These are phyloP conservation scores for Saccharomycopsis babjevae DNA, from an alignment of 805 yeast genomes.

Conservation along the genomic window DNA sequence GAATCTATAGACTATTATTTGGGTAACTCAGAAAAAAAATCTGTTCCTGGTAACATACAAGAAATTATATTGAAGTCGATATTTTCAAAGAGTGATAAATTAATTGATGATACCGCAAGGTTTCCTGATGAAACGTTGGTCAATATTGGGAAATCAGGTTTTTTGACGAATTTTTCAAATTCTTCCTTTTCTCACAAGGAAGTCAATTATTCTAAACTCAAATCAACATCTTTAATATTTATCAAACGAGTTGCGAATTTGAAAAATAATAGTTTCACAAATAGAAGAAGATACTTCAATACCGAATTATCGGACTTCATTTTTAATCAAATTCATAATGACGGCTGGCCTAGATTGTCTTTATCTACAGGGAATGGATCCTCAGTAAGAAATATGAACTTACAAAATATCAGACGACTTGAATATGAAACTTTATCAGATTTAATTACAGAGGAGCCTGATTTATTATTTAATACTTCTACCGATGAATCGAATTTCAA, in stretches of 20 bases:
- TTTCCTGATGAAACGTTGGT: not conserved
- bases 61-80: conserved; percentile 37
- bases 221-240: conserved; percentile 49
- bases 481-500: conserved; percentile 34
- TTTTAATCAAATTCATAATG: conserved; percentile 40
- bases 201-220: conserved; percentile 28
- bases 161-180: conserved; percentile 37
- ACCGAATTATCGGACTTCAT: conserved; percentile 41
- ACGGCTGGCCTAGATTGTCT: conserved; percentile 50
- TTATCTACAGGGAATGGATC: conserved; percentile 24
- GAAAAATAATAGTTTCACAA: not conserved
- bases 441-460: conserved; percentile 24
- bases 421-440: conserved; percentile 77
- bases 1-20: conserved; percentile 37
- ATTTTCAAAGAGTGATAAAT: conserved; percentile 6
- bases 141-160: conserved; percentile 46
- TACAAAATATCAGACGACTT: conserved; percentile 32
- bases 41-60: conserved; percentile 45
- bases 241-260: conserved; percentile 45
- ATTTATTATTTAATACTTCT: conserved; percentile 34
- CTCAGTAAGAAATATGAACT: not conserved
- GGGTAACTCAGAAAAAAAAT: conserved; percentile 40
- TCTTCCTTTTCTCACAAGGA: conserved; percentile 9
- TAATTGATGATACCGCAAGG: not conserved
- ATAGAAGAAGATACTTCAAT: conserved; percentile 26